A percentile compares a stretch with the other conserved stretches of the same genome.
Evolutionary conservation across 495 filamentous ascomycete genomes (phyloP).

Genomic region (Aspergillus nidulans): DNA sequence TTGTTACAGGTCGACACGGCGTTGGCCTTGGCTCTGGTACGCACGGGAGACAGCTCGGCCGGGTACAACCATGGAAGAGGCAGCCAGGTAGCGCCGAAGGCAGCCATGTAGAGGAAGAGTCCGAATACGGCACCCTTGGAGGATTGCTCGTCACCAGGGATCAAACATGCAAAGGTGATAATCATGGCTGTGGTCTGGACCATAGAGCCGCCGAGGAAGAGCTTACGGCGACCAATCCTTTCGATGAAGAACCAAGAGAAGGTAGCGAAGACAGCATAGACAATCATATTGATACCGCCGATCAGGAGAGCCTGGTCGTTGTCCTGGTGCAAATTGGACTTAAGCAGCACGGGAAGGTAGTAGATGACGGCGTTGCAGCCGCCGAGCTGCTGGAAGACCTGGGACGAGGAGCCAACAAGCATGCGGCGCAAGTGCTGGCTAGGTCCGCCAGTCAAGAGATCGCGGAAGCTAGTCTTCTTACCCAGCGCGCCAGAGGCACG

Average conservation of each 20-base stretch:
- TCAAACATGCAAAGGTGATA: slow-evolving; percentile 67
- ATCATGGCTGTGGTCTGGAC: slow-evolving; percentile 71
- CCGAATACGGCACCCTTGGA: slow-evolving; percentile 72
- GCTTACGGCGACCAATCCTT: slow-evolving; percentile 66
- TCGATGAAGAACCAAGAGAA: slow-evolving; percentile 85
- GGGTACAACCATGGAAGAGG: slow-evolving; percentile 54
- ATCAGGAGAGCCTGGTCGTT: slow-evolving; percentile 67
- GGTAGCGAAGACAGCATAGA: slow-evolving; percentile 74
- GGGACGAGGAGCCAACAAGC: slow-evolving; percentile 53
- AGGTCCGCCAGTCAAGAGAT: slow-evolving; percentile 40
- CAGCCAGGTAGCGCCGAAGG: slow-evolving; percentile 72
- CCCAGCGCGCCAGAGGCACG: slow-evolving; percentile 46
- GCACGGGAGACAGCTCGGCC: slow-evolving; percentile 71
- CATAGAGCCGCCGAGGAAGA: slow-evolving; percentile 68
- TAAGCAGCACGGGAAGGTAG: slow-evolving; percentile 74
- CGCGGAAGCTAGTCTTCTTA: slow-evolving; percentile 31
- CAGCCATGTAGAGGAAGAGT: slow-evolving; percentile 74
- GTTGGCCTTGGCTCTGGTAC: slow-evolving; percentile 70
- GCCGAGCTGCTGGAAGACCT: slow-evolving; percentile 78
- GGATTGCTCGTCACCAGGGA: slow-evolving; percentile 47
- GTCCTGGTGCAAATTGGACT: slow-evolving; percentile 56
- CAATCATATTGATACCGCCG: slow-evolving; percentile 79
- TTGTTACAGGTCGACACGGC: slow-evolving; percentile 72
- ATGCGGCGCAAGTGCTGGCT: slow-evolving; percentile 47
- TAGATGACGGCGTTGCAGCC: slow-evolving; percentile 83